Conservation (phyloP, 352 stramenopile species). For the Phytophthora fragariaefolia region DNA sequence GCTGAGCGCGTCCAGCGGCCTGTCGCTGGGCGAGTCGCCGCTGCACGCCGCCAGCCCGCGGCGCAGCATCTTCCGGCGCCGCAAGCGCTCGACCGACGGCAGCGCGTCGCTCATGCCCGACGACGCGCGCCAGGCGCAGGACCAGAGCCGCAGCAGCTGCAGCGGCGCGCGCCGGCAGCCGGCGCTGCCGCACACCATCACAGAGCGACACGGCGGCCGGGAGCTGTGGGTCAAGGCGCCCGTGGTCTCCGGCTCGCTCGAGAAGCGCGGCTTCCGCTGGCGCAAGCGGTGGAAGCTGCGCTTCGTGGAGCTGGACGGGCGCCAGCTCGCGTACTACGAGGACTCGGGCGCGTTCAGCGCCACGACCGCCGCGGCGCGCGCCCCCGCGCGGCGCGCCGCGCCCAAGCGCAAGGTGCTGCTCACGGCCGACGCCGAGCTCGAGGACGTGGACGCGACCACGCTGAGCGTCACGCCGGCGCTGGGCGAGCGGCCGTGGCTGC, state of each 20-base stretch:
- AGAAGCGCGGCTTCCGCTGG: constrained; percentile 83
- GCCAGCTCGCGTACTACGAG: constrained; percentile 74
- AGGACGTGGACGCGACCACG: constrained; percentile 63
- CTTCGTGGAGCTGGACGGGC: constrained; percentile 79
- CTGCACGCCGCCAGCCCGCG: constrained; percentile 23
- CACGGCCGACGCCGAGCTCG: constrained; percentile 56
- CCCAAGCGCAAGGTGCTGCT: constrained; percentile 62
- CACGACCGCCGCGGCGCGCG: constrained; percentile 21
- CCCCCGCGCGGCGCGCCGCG: constrained; percentile 33
- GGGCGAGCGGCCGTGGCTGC: constrained; percentile 67
- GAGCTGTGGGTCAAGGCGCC: constrained; percentile 83
- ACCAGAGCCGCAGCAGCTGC: constrained; percentile 8
- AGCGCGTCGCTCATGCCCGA: constrained; percentile 9
- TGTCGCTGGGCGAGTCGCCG: constrained; percentile 33
- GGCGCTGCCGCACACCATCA: constrained; percentile 82
- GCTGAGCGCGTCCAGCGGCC: constrained; percentile 31
- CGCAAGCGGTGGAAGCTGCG: constrained; percentile 80
- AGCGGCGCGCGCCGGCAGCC: constrained; percentile 11
- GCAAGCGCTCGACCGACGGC: constrained; percentile 22
- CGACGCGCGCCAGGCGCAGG: background rate
- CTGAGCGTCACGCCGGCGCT: constrained; percentile 57
- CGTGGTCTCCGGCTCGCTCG: constrained; percentile 67
- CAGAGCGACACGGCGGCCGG: constrained; percentile 66
- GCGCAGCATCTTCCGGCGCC: constrained; percentile 31
- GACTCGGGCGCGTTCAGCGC: constrained; percentile 20